Conservation (phyloP, 2,329 filamentous ascomycete species). For the Colletotrichum chlorophyti region DNA sequence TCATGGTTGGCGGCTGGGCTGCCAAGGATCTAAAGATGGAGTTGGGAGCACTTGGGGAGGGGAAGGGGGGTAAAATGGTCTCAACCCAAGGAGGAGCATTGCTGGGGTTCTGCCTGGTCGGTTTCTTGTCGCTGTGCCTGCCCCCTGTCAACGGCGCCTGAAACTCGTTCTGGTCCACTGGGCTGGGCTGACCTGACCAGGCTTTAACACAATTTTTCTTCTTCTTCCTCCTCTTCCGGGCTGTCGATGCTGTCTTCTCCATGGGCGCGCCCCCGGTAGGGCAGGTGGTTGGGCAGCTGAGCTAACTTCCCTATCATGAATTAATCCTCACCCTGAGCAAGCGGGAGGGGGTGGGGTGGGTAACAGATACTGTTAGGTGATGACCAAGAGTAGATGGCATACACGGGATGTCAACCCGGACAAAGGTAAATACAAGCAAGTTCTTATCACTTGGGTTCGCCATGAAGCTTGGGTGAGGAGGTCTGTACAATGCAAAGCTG, state of each 20-base stretch:
- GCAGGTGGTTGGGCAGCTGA: neutral
- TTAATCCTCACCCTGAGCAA: neutral
- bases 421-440: too few relatives aligned
- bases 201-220: neutral
- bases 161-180: conserved; percentile 23
- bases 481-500: too few relatives aligned
- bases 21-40: conserved; percentile 28
- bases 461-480: neutral
- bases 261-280: neutral
- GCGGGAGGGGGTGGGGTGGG: too few relatives aligned
- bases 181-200: conserved; percentile 11
- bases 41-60: conserved; percentile 6
- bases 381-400: too few relatives aligned
- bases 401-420: too few relatives aligned
- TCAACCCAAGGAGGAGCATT: conserved; percentile 20
- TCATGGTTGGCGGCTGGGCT: conserved; percentile 17
- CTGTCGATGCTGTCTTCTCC: conserved; percentile 12
- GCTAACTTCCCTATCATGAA: neutral
- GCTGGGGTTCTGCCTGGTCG: conserved; percentile 2
- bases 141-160: conserved; percentile 26
- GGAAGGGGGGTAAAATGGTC: neutral
- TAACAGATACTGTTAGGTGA: too few relatives aligned
- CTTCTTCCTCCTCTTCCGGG: too few relatives aligned
- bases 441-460: too few relatives aligned
- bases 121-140: too few relatives aligned